Percentiles rank a stretch among this genome's conserved stretches.
phyloP scores from a whole-genome alignment of 2,329 filamentous ascomycete genomes.

The Orbilia oligospora region DNA sequence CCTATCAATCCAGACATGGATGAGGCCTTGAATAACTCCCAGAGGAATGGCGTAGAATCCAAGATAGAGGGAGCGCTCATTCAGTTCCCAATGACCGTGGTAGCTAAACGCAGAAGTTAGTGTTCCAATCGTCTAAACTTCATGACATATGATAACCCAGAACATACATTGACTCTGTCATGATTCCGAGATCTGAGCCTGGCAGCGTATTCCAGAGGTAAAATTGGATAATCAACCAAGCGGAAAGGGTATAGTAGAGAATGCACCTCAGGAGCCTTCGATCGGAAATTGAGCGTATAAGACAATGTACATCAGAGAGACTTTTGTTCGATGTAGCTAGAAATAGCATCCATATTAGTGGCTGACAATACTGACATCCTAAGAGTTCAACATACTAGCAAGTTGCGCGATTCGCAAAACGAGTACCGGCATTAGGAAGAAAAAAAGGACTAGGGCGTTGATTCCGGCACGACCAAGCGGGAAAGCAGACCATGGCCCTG shows the following conservation, averaged over 20 bases:
- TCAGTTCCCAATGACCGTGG: conserved; percentile 62
- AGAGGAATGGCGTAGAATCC: conserved; percentile 61
- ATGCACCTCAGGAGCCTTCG: conserved; percentile 61
- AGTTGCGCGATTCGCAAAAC: conserved; percentile 63
- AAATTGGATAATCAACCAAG: conserved; percentile 61
- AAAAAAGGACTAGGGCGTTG: conserved; percentile 62
- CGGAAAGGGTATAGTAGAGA: conserved; percentile 62
- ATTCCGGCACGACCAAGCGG: conserved; percentile 62
- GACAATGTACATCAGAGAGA: conserved; percentile 61
- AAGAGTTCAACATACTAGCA: conserved; percentile 55
- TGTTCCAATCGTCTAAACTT: not conserved
- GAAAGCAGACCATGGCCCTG: conserved; percentile 63
- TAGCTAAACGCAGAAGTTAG: conserved; percentile 49
- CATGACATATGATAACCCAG: not conserved
- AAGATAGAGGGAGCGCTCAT: conserved; percentile 63
- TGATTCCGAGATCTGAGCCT: conserved; percentile 61
- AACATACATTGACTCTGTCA: conserved; percentile 62
- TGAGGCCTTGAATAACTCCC: conserved; percentile 62
- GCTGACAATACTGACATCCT: not conserved
- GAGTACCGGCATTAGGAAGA: conserved; percentile 62
- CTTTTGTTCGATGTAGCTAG: conserved; percentile 60
- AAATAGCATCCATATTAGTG: conserved; percentile 1
- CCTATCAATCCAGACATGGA: conserved; percentile 62
- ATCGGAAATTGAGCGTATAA: conserved; percentile 59
- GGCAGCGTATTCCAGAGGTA: conserved; percentile 62